Conservation (phyloP, 2,329 filamentous ascomycete species). For the Trichoderma simmonsii region DNA sequence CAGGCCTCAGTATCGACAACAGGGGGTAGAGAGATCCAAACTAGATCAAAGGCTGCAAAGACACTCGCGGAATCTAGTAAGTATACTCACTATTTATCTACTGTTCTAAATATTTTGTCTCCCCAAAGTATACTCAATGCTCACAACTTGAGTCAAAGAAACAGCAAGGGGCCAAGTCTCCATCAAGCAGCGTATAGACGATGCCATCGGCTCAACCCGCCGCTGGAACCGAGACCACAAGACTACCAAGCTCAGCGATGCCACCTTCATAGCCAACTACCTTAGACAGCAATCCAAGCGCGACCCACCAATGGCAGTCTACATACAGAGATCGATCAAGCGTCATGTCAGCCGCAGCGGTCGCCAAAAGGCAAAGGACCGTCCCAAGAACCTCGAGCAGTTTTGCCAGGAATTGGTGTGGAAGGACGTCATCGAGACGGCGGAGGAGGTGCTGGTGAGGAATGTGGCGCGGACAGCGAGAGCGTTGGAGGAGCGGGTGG, state of each 20-base stretch:
- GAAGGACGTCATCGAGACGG: slow-evolving; percentile 34
- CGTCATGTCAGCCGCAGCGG: slow-evolving; percentile 24
- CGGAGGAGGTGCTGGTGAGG: slow-evolving; percentile 31
- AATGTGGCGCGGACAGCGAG: slow-evolving; percentile 24
- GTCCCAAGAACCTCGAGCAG: slow-evolving; percentile 32
- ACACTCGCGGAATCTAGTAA: neutral
- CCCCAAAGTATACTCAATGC: neutral
- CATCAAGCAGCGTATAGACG: slow-evolving; percentile 30
- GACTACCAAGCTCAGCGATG: slow-evolving; percentile 30
- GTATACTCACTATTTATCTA: neutral
- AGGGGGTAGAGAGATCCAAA: neutral
- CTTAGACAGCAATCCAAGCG: slow-evolving; percentile 37
- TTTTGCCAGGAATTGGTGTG: slow-evolving; percentile 33
- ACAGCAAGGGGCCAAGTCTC: neutral
- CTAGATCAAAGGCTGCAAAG: neutral
- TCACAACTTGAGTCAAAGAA: neutral
- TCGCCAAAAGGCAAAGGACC: slow-evolving; percentile 2
- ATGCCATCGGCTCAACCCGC: slow-evolving; percentile 36
- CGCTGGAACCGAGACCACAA: slow-evolving; percentile 41
- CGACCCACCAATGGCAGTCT: slow-evolving; percentile 33
- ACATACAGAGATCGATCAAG: slow-evolving; percentile 34
- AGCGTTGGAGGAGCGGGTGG: slow-evolving; percentile 19
- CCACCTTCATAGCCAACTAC: slow-evolving; percentile 32
- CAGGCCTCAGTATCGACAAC: neutral
- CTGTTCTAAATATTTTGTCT: too few relatives aligned